Evolutionary conservation across 2,329 filamentous ascomycete species (phyloP).

Genomic region (Exophiala oligosperma): DNA sequence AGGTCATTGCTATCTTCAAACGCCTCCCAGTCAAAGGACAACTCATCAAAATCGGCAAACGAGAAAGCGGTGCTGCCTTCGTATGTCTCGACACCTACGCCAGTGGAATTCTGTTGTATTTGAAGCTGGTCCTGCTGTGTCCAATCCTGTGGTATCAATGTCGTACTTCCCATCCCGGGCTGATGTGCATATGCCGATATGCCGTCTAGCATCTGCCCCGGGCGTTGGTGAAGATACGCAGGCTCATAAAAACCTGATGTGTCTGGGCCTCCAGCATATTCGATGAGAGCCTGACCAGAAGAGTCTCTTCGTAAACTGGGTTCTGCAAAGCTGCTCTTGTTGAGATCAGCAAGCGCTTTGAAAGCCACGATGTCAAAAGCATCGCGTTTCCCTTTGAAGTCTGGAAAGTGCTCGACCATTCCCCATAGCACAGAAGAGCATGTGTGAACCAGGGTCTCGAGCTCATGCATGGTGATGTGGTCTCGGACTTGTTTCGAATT

Average conservation of each 20-base stretch:
- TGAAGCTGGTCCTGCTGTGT: background rate
- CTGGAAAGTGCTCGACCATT: slow-evolving; percentile 29
- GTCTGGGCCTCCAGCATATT: background rate
- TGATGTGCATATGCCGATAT: background rate
- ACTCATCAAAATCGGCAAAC: slow-evolving; percentile 10
- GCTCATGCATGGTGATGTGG: slow-evolving; percentile 6
- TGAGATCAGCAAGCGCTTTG: slow-evolving; percentile 8
- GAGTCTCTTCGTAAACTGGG: too few relatives aligned
- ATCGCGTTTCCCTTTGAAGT: slow-evolving; percentile 26
- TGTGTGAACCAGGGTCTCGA: slow-evolving; percentile 11
- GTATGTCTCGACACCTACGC: background rate
- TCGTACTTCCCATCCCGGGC: background rate
- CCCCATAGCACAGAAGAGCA: slow-evolving; percentile 28
- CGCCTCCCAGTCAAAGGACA: slow-evolving; percentile 16
- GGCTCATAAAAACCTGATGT: background rate
- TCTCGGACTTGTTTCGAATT: slow-evolving; percentile 8
- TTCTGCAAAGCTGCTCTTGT: background rate
- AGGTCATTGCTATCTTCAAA: slow-evolving; percentile 7
- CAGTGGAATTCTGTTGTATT: background rate
- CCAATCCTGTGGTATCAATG: background rate
- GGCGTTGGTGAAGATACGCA: background rate
- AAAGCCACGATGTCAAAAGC: slow-evolving; percentile 19
- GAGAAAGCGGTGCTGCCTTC: background rate
- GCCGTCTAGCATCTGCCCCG: background rate
- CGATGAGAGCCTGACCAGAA: background rate